Percentiles rank a stretch among this genome's conserved stretches.
Evolutionary conservation across 2,329 filamentous ascomycete genomes (phyloP).

Genomic region (Pseudogymnoascus sp.): DNA sequence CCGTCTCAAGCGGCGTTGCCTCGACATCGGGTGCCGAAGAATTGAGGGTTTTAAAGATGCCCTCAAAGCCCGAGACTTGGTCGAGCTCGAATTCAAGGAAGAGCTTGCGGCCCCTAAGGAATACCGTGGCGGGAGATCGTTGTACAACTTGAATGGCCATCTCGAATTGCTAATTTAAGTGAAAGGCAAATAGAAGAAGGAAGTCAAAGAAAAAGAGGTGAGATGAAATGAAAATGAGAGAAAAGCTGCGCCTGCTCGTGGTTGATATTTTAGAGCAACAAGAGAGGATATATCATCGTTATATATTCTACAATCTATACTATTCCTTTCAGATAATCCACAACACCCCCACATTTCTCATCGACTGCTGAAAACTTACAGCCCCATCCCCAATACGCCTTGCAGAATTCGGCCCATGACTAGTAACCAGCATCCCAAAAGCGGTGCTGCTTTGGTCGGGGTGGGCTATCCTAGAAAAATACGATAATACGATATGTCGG

Average conservation of each 20-base stretch:
- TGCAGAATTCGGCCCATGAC: background rate
- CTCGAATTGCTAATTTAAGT: background rate
- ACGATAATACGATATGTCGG: background rate
- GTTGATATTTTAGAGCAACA: background rate
- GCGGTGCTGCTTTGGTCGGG: background rate
- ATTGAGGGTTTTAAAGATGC: background rate
- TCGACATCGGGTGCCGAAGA: background rate
- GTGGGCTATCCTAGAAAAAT: background rate
- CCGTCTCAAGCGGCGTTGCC: background rate
- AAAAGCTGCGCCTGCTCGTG: background rate
- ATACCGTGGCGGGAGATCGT: background rate
- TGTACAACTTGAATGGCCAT: conserved; percentile 4
- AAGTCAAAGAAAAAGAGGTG: background rate
- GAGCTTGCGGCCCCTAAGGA: background rate
- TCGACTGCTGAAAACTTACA: background rate
- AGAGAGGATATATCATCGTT: background rate
- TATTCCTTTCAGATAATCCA: background rate
- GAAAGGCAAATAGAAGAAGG: background rate
- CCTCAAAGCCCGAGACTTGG: background rate
- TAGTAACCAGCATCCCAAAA: background rate
- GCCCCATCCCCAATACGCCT: background rate
- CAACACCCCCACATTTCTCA: background rate
- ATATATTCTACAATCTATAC: background rate
- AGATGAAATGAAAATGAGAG: background rate
- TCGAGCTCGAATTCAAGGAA: conserved; percentile 3